A percentile compares a stretch with the other conserved stretches of the same genome.
These are phyloP conservation scores for Nectriaceae sp. DNA, from an alignment of 2,329 filamentous ascomycete genomes.

Conservation along the genomic window DNA sequence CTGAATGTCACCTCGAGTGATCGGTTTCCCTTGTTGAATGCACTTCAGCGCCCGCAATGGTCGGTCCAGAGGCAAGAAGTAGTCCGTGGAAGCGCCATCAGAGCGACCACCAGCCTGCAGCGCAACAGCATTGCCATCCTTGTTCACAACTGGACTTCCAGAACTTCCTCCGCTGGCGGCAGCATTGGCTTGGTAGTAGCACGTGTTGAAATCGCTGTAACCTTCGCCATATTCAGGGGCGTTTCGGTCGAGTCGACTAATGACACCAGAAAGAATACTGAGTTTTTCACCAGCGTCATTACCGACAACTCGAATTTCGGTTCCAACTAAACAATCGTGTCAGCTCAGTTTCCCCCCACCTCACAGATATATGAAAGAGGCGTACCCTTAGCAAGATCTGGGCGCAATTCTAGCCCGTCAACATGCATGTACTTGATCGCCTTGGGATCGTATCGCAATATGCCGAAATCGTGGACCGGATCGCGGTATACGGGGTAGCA, in stretches of 20 bases:
- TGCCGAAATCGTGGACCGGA: slow-evolving; percentile 97
- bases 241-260: slow-evolving; percentile 92
- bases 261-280: slow-evolving; percentile 95
- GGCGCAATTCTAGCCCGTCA: slow-evolving; percentile 75
- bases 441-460: slow-evolving; percentile 92
- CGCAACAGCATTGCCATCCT: slow-evolving; percentile 88
- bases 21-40: slow-evolving; percentile 72
- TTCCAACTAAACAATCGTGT: slow-evolving; percentile 62
- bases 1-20: slow-evolving; percentile 95
- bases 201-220: slow-evolving; percentile 94
- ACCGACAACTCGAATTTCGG: slow-evolving; percentile 94
- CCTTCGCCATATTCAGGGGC: slow-evolving; percentile 97
- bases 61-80: slow-evolving; percentile 91
- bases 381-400: slow-evolving; percentile 75
- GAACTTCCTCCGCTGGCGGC: slow-evolving; percentile 96
- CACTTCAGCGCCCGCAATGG: slow-evolving; percentile 85
- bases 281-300: slow-evolving; percentile 99
- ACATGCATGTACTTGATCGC: slow-evolving; percentile 97
- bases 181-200: slow-evolving; percentile 97
- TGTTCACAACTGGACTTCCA: slow-evolving; percentile 96
- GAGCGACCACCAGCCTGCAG: slow-evolving; percentile 91
- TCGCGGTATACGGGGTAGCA: slow-evolving; percentile 97
- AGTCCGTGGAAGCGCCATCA: slow-evolving; percentile 95
- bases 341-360: slow-evolving; percentile 8
- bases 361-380: neutral